Evolutionary conservation across 257 asterid genomes (phyloP).

Genomic region (Fraxinus anomala): DNA sequence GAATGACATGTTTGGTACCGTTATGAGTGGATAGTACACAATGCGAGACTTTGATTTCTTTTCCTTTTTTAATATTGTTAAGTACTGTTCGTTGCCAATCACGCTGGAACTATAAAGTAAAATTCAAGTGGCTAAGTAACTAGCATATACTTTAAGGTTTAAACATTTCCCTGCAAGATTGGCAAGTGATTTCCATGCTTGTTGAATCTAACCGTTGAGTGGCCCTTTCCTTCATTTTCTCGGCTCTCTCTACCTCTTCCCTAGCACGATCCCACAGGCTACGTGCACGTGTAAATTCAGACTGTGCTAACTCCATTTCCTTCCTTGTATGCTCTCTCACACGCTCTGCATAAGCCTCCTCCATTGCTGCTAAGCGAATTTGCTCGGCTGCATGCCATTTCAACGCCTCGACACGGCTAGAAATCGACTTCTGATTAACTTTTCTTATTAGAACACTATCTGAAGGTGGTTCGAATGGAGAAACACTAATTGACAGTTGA

Average conservation of each 20-base stretch:
- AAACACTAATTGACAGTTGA: slow-evolving; percentile 54
- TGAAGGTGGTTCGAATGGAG: slow-evolving; percentile 42
- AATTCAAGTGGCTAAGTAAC: not conserved
- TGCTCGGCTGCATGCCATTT: slow-evolving; percentile 86
- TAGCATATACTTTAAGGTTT: slow-evolving; percentile 34
- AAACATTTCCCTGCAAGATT: slow-evolving; percentile 69
- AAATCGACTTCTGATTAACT: slow-evolving; percentile 13
- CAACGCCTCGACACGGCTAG: slow-evolving; percentile 43
- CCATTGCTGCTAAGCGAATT: slow-evolving; percentile 72
- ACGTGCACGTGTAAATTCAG: slow-evolving; percentile 64
- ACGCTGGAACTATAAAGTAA: not conserved
- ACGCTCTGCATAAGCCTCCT: slow-evolving; percentile 72
- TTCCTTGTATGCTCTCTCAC: slow-evolving; percentile 68
- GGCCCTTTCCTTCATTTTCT: slow-evolving; percentile 59
- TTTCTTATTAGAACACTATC: slow-evolving; percentile 28
- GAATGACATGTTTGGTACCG: not conserved
- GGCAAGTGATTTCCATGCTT: slow-evolving; percentile 77
- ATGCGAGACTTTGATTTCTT: not conserved
- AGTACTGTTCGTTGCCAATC: too few relatives aligned
- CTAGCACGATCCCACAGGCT: slow-evolving; percentile 66
- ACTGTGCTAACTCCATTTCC: slow-evolving; percentile 80
- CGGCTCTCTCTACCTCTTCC: slow-evolving; percentile 69
- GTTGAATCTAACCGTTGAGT: slow-evolving; percentile 34
- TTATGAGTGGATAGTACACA: not conserved
- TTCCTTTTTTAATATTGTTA: not conserved